phyloP scores from a whole-genome alignment of 140 eudicot genomes.

The Oenanthe javanica region DNA sequence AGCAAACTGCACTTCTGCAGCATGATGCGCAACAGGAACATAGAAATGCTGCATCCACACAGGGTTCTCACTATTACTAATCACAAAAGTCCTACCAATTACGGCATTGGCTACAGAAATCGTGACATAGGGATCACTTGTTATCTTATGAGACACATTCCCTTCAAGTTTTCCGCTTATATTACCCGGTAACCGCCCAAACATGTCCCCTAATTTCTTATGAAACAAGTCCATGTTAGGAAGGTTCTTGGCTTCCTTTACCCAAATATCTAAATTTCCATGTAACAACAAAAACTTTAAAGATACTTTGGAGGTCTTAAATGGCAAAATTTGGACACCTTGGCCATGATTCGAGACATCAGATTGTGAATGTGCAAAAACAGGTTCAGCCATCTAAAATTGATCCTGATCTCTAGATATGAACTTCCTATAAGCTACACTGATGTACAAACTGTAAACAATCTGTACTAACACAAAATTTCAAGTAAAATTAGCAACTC shows the following conservation, averaged over 20 bases:
- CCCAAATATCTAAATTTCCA: constrained; percentile 82
- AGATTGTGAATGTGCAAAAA: constrained; percentile 27
- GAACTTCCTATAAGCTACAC: neutral
- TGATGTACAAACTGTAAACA: neutral
- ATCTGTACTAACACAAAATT: neutral
- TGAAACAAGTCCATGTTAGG: constrained; percentile 89
- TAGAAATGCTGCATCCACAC: constrained; percentile 75
- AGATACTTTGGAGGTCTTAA: constrained; percentile 48
- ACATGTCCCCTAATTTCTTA: constrained; percentile 44
- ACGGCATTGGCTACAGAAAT: constrained; percentile 60
- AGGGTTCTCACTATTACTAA: constrained; percentile 65
- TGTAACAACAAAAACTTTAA: constrained; percentile 50
- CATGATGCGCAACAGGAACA: constrained; percentile 80
- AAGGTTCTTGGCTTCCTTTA: constrained; percentile 68
- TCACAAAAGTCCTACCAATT: constrained; percentile 66
- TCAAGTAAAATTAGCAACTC: neutral
- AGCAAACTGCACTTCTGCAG: constrained; percentile 72
- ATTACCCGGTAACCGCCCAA: constrained; percentile 23
- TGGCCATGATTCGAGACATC: constrained; percentile 75
- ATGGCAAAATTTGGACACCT: constrained; percentile 51
- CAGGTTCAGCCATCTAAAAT: constrained; percentile 29
- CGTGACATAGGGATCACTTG: constrained; percentile 92
- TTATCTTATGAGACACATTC: constrained; percentile 33
- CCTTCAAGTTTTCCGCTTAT: constrained; percentile 22
- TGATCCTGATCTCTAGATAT: neutral